phyloP scores from a whole-genome alignment of 1,284 basidiomycete genomes.

The Apiotrichum veenhuisii region DNA sequence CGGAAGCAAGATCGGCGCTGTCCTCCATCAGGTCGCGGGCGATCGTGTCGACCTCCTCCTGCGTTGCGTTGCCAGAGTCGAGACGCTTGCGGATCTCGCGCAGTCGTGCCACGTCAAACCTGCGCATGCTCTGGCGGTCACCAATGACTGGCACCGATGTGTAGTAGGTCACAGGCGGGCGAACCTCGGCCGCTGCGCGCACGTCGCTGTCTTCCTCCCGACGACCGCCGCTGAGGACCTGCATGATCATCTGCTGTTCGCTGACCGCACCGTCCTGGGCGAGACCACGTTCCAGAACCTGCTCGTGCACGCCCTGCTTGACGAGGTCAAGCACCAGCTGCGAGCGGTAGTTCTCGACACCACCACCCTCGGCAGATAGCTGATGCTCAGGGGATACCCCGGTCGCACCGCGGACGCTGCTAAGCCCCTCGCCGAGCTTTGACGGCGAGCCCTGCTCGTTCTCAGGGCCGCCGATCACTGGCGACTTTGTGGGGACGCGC shows the following conservation, averaged over 20 bases:
- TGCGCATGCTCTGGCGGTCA: conserved; percentile 69
- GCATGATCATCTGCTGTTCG: conserved; percentile 94
- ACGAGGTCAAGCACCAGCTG: conserved; percentile 87
- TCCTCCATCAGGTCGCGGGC: conserved; percentile 83
- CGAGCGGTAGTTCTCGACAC: conserved; percentile 88
- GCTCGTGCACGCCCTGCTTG: conserved; percentile 70
- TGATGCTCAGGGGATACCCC: conserved; percentile 87
- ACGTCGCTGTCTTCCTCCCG: conserved; percentile 76
- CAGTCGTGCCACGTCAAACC: conserved; percentile 89
- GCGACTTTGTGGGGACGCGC: conserved; percentile 79
- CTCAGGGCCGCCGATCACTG: conserved; percentile 34
- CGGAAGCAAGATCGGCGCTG: conserved; percentile 51
- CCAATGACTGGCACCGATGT: conserved; percentile 82
- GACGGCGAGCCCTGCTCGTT: conserved; percentile 43
- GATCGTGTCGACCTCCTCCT: conserved; percentile 86
- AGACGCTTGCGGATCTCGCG: conserved; percentile 90
- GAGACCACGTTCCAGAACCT: conserved; percentile 46
- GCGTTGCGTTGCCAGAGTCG: conserved; percentile 71
- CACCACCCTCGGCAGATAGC: conserved; percentile 67
- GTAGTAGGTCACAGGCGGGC: conserved; percentile 64
- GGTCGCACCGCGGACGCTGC: conserved; percentile 66
- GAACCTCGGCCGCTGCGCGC: conserved; percentile 60
- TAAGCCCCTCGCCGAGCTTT: conserved; percentile 65
- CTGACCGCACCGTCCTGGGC: conserved; percentile 60
- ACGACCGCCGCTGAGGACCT: conserved; percentile 75